Percentiles rank a stretch among this genome's conserved stretches.
These are phyloP conservation scores for Xylaria digitata DNA, from an alignment of 2,329 filamentous ascomycete genomes.

Conservation along the genomic window DNA sequence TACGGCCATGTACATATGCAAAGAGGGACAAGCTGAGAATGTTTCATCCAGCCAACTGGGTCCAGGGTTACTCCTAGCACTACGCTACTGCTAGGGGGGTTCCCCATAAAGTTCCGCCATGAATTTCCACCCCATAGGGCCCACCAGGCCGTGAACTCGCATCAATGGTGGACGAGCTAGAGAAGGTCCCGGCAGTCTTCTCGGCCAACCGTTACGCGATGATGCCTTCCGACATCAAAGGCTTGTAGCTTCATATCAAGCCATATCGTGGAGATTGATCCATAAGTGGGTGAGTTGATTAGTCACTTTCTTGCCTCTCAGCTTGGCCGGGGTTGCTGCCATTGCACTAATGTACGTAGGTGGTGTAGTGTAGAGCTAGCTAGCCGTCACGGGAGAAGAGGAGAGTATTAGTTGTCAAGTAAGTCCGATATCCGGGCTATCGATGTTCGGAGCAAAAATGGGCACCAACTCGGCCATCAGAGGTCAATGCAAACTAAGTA, in stretches of 20 bases:
- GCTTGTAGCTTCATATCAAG: constrained; percentile 25
- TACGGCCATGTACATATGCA: constrained; percentile 5
- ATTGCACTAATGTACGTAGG: constrained; percentile 6
- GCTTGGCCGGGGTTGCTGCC: constrained; percentile 31
- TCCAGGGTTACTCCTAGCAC: constrained; percentile 7
- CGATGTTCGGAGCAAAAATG: not conserved
- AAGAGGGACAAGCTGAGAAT: constrained; percentile 28
- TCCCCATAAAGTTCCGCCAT: constrained; percentile 21
- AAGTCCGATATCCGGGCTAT: not conserved
- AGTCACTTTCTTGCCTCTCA: constrained; percentile 30
- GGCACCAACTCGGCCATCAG: not conserved
- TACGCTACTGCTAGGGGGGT: constrained; percentile 2
- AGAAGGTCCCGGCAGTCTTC: constrained; percentile 13
- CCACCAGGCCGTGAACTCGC: constrained; percentile 6
- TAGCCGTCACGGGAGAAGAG: constrained; percentile 1
- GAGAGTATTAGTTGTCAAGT: not conserved
- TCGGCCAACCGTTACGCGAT: constrained; percentile 23
- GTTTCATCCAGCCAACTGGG: constrained; percentile 28
- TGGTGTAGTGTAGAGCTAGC: not conserved
- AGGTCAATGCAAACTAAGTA: constrained; percentile 1
- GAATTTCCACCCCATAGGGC: not conserved
- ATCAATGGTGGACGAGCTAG: constrained; percentile 31
- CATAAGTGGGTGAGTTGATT: constrained; percentile 17
- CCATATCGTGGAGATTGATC: constrained; percentile 20
- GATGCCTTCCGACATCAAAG: not conserved